Base-by-base conservation (phyloP, 83 land plant genomes). In the Picea abies region DNA sequence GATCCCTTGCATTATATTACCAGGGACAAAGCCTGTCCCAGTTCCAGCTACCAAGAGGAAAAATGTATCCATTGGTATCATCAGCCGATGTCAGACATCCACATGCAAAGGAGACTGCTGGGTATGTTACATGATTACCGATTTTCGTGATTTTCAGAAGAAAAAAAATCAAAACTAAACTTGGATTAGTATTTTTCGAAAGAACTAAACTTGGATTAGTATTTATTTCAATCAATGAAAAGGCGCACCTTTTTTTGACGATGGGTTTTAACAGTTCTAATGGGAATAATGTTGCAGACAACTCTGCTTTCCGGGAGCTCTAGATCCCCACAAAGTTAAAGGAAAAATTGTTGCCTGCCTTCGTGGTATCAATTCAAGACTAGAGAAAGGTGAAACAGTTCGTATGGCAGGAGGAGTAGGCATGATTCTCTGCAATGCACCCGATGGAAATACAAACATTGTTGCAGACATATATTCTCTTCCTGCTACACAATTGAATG, bases 11-110 rank as follows among this genome's bases (percentile, higher is more conserved):
- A 44, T 44, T 44, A 44, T 44, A 11, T 10, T 52, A 3, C 56
- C n/a, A 90, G 92, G 92, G 92, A 16, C 77, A 56, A 67, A 90
- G 92, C 60, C 82, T 87, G 10, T 82, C 88, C 29, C 1, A 61
- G 3, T 49, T 19, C 62, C 1, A 52, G 15, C 72, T 90, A 52
- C 88, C 82, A 39, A 22, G 47, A 4, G 58, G 10, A 16, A 76
- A 82, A 76, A 76, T 80, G 67, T 88, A 82, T 70, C 88, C 88
- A 0, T 12, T 90, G 79, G 86, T 90, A 71, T 75, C 56, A 14
- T 60, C 84, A 19, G 67, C 16, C 23, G 84, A 84, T 67, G 92
- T 87, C 22, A 79, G 49, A 69, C 56, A 83, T 11, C 61, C 80
- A 32, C 79, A 79, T 80, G 64, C 83, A 47, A 26, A 82, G 1